Evolutionary conservation across 352 stramenopile genomes (phyloP), one percentile per base, ranked within the genome.

Genomic region (Globisporangium parvum): DNA sequence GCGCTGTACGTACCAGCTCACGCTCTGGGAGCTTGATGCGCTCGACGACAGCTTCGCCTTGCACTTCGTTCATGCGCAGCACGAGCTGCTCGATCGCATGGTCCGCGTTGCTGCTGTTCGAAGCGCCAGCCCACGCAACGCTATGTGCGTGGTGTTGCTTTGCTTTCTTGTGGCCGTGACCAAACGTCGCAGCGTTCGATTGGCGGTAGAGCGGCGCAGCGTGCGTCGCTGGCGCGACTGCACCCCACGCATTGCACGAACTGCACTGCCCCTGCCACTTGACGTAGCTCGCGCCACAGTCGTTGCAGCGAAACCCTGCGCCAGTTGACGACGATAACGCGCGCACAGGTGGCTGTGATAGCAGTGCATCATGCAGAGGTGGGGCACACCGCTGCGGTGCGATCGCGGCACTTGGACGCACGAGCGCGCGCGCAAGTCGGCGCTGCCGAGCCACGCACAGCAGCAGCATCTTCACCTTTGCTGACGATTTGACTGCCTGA

Each of bases 171-270:
- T 70, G 77, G n/a, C 64, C 60, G 48, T 71, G 69, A 54, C 50
- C 51, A 52, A 64, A 72, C 28, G 39, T 67, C 17, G 53, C 63
- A 3, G 73, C 77, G 41, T 87, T 91, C 24, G 77, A 67, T 56
- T 92, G 78, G 10, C 71, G 73, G 51, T 80, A 92, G 35, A 73
- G 52, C 15, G 76, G 62, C 17, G 75, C 60, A 2, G 31, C 49
- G 0, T 55, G 41, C 44, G 68, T 73, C 14, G 83, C 71, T 20
- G 90, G 63, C 53, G 82, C 77, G 23, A 98, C 72, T 12, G 82
- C 85, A 51, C 96, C 95, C 93, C 93, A 98, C 39, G 91, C 63
- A 17, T 75, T 70, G 70, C 95, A 98, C 4, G 77, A 77, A 28
- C 75, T 77, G 71, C 85, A 95, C 62, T 93, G 81, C 21, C 85